These are phyloP conservation scores for Ceratocystis cacaofunesta DNA, from an alignment of 2,329 filamentous ascomycete species.

Conservation along the genomic window DNA sequence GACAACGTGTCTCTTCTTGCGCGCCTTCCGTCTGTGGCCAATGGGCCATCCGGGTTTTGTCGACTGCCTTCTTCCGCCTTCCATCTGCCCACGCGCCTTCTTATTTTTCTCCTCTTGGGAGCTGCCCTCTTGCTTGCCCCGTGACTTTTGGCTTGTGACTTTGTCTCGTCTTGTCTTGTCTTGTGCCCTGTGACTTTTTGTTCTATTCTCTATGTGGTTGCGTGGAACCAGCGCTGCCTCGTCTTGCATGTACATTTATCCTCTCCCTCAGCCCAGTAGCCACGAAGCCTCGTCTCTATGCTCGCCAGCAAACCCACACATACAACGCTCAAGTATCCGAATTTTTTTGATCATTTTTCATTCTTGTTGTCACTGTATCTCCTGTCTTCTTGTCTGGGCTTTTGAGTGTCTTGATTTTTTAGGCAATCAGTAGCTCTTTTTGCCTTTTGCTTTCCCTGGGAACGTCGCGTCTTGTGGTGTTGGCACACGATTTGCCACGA, in stretches of 20 bases:
- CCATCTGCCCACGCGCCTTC: neutral
- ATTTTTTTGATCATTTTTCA: neutral
- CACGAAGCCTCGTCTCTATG: neutral
- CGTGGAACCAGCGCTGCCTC: no score
- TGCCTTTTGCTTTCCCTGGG: neutral
- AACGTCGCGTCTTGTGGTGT: neutral
- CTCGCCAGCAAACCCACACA: neutral
- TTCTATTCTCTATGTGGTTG: no score
- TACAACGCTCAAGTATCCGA: neutral
- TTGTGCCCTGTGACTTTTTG: neutral
- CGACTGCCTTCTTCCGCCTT: neutral
- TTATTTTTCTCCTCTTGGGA: neutral
- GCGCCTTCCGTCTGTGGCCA: neutral
- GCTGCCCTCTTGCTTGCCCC: neutral
- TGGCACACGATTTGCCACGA: neutral
- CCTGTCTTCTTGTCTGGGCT: neutral
- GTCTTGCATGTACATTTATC: neutral
- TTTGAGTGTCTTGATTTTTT: neutral
- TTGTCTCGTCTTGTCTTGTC: neutral
- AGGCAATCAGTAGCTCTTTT: neutral
- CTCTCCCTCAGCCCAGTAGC: neutral
- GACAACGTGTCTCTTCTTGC: neutral
- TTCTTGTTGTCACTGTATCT: neutral
- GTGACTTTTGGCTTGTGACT: neutral
- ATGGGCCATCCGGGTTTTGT: neutral